Percentiles rank a stretch among this genome's conserved stretches.
phyloP scores from a whole-genome alignment of 768 basidiomycete genomes.

The Porphyrellus cyaneotinctus region DNA sequence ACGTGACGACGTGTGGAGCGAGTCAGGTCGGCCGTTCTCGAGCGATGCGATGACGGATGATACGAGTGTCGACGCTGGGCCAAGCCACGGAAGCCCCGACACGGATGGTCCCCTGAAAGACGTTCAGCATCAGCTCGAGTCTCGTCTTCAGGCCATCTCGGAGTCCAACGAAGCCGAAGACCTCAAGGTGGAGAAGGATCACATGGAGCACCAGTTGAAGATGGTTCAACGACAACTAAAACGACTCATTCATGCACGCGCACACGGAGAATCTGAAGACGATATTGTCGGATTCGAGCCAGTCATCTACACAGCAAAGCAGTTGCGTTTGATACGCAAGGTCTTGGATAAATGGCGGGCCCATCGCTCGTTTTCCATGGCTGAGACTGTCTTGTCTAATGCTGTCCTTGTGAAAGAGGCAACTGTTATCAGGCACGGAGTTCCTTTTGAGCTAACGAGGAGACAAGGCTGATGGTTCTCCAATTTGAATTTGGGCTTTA shows the following conservation, averaged over 20 bases:
- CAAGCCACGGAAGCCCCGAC: constrained; percentile 60
- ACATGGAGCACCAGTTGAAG: constrained; percentile 86
- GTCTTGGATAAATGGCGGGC: constrained; percentile 84
- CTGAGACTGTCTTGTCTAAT: constrained; percentile 78
- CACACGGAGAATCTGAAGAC: constrained; percentile 69
- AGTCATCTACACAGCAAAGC: constrained; percentile 75
- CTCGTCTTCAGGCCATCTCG: constrained; percentile 54
- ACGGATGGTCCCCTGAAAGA: constrained; percentile 62
- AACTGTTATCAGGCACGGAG: constrained; percentile 77
- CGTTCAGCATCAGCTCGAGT: constrained; percentile 72
- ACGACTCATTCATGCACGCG: constrained; percentile 70
- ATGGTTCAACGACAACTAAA: constrained; percentile 80
- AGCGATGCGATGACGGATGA: constrained; percentile 83
- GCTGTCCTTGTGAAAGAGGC: constrained; percentile 91
- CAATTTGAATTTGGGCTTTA: constrained; percentile 29
- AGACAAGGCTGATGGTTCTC: constrained; percentile 2
- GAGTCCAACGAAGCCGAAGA: constrained; percentile 79
- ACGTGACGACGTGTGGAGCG: constrained; percentile 87
- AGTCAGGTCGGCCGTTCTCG: constrained; percentile 72
- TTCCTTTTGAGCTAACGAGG: background rate
- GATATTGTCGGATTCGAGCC: constrained; percentile 69
- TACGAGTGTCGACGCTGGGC: constrained; percentile 71
- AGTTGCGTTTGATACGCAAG: constrained; percentile 77
- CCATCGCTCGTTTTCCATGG: constrained; percentile 86
- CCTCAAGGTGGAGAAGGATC: constrained; percentile 84